Conservation (phyloP, 257 asterid genomes). For the Fraxinus excelsior region DNA sequence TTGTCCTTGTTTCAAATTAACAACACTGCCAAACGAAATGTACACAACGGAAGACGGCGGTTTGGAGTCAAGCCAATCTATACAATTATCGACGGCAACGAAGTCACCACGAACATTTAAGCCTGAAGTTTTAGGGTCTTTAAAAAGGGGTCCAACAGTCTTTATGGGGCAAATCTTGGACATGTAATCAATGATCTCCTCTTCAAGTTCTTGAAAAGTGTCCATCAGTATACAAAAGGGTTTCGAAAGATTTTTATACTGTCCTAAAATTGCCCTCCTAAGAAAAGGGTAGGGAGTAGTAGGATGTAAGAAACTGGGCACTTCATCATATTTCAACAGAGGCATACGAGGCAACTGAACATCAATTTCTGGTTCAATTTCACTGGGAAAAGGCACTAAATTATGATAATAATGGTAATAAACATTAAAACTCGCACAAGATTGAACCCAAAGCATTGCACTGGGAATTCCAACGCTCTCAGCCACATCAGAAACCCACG, state of each 20-base stretch:
- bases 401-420: slow-evolving; percentile 52
- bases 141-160: slow-evolving; percentile 70
- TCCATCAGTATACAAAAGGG: slow-evolving; percentile 66
- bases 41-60: slow-evolving; percentile 61
- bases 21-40: slow-evolving; percentile 77
- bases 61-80: slow-evolving; percentile 61
- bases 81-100: slow-evolving; percentile 42
- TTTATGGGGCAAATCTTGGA: slow-evolving; percentile 52
- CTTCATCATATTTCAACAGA: slow-evolving; percentile 58
- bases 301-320: slow-evolving; percentile 67
- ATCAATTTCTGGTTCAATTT: slow-evolving; percentile 42
- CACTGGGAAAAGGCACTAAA: slow-evolving; percentile 52
- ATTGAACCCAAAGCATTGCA: slow-evolving; percentile 80
- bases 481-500: slow-evolving; percentile 75
- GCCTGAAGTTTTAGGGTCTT: not conserved
- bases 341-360: slow-evolving; percentile 65
- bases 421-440: slow-evolving; percentile 63
- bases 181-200: slow-evolving; percentile 37
- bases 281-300: slow-evolving; percentile 33
- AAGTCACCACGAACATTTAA: slow-evolving; percentile 45
- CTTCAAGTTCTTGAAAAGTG: slow-evolving; percentile 63
- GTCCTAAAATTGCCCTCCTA: slow-evolving; percentile 49
- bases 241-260: slow-evolving; percentile 48
- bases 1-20: slow-evolving; percentile 60
- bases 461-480: slow-evolving; percentile 50